These are phyloP conservation scores for Rehmannia glutinosa DNA, from an alignment of 257 asterid species.

Conservation along the genomic window DNA sequence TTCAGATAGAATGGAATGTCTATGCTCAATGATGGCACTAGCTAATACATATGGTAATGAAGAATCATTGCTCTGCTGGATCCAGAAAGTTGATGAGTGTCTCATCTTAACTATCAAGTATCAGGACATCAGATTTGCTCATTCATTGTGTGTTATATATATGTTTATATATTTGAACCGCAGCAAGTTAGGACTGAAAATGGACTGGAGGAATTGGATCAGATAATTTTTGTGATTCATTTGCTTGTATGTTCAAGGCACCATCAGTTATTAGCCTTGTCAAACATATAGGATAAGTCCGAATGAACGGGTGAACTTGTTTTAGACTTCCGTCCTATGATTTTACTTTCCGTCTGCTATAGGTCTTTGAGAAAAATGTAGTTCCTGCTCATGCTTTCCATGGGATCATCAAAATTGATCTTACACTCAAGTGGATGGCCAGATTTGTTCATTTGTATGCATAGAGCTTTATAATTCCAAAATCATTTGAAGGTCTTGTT, in stretches of 20 bases:
- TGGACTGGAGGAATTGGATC: too few relatives aligned
- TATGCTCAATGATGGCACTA: not conserved
- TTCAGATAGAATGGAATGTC: not conserved
- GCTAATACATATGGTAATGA: not conserved
- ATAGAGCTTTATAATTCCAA: not conserved
- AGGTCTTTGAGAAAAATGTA: slow-evolving; percentile 2
- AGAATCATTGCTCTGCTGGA: not conserved
- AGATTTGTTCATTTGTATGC: not conserved
- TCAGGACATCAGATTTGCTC: not conserved
- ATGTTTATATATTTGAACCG: not conserved
- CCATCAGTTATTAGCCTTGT: too few relatives aligned
- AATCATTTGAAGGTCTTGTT: not conserved
- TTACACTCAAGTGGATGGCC: slow-evolving; percentile 3
- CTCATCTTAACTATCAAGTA: not conserved
- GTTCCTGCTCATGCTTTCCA: not conserved
- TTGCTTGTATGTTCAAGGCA: too few relatives aligned
- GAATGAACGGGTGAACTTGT: not conserved
- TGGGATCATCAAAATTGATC: not conserved
- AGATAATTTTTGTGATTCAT: too few relatives aligned
- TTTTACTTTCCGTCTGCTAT: not conserved
- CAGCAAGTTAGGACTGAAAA: not conserved
- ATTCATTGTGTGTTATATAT: not conserved
- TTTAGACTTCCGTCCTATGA: not conserved
- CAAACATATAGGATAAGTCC: not conserved
- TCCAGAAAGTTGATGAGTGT: not conserved